Conservation (phyloP, 2,329 filamentous ascomycete genomes). For the Fusarium falciforme region DNA sequence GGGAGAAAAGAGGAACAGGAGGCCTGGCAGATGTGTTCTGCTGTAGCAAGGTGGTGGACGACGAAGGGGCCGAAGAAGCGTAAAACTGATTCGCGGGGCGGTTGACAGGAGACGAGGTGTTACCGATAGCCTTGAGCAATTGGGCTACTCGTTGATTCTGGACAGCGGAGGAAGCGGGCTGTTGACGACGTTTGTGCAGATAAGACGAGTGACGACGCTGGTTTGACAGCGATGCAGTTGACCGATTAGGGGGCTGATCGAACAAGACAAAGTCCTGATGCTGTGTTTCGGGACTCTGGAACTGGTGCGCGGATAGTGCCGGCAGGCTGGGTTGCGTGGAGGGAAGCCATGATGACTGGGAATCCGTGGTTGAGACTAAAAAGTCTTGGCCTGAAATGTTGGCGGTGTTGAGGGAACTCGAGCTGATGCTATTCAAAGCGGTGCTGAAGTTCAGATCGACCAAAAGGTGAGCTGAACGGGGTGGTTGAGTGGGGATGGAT, state of each 20-base stretch:
- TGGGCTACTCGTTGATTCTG: slow-evolving; percentile 71
- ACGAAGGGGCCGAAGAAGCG: slow-evolving; percentile 74
- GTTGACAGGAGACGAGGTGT: slow-evolving; percentile 65
- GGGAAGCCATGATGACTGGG: slow-evolving; percentile 83
- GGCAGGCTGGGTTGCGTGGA: slow-evolving; percentile 73
- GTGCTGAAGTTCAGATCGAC: slow-evolving; percentile 76
- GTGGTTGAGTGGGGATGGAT: slow-evolving; percentile 60
- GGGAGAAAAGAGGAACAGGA: slow-evolving; percentile 78
- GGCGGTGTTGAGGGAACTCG: slow-evolving; percentile 66
- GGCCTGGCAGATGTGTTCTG: slow-evolving; percentile 67
- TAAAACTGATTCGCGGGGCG: slow-evolving; percentile 72
- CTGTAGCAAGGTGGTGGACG: slow-evolving; percentile 67
- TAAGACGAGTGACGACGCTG: slow-evolving; percentile 60
- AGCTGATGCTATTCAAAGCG: slow-evolving; percentile 68
- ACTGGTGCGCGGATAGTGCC: slow-evolving; percentile 70
- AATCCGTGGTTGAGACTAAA: slow-evolving; percentile 86
- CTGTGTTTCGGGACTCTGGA: slow-evolving; percentile 60
- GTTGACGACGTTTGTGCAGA: slow-evolving; percentile 58
- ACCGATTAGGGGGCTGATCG: slow-evolving; percentile 61
- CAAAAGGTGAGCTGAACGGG: slow-evolving; percentile 64
- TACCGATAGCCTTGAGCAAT: slow-evolving; percentile 69
- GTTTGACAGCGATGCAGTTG: slow-evolving; percentile 53
- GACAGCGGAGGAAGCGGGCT: slow-evolving; percentile 52
- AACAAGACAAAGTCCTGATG: slow-evolving; percentile 85
- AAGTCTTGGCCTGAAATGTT: slow-evolving; percentile 75